Evolutionary conservation across 352 stramenopile genomes (phyloP), one percentile per base, ranked within the genome.

Genomic region (Phytophthora hibernalis): DNA sequence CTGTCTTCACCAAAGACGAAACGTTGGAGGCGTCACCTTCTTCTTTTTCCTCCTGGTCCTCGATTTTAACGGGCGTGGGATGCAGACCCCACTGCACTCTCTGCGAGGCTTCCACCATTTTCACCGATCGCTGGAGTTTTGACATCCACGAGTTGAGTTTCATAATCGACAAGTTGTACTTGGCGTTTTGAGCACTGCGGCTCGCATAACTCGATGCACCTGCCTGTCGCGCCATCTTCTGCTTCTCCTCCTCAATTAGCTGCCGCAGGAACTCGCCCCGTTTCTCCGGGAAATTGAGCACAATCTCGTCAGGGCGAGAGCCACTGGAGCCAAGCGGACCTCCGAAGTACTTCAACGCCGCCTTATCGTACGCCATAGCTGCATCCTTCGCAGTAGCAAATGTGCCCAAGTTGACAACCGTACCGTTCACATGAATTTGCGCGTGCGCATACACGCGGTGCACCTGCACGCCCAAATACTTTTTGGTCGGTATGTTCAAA

Each of bases 361-460:
- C 87, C 56, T 90, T 91, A 60, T 95, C 87, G 48, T 95, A 95
- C n/a, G 87, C 87, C 37, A 88, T 73, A 8, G 85, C 87, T 3
- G 87, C 87, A 33, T 95, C 85, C 48, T 85, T 79, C 0, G 82
- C 75, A 10, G 72, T 91, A 2, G 83, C 51, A 56, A 92, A 95
- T 42, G 80, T 90, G 6, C 87, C 87, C 43, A 95, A 62, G 54
- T 92, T 91, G 7, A 93, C 67, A n/a, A 87, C 54, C 58, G 92
- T 89, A 37, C 82, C 82, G n/a, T 92, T 79, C 18, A 95, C 83
- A 35, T 85, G 73, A 54, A 95, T 91, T 54, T 95, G 85, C 16
- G 87, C 87, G 33, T 93, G 82, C 1, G 85, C 83, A 55, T 90
- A 92, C 20, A 91, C 84, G 26, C 79, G 73, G 37, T 90, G 83